Conservation (phyloP, 140 eudicot species). For the Stevia rebaudiana region DNA sequence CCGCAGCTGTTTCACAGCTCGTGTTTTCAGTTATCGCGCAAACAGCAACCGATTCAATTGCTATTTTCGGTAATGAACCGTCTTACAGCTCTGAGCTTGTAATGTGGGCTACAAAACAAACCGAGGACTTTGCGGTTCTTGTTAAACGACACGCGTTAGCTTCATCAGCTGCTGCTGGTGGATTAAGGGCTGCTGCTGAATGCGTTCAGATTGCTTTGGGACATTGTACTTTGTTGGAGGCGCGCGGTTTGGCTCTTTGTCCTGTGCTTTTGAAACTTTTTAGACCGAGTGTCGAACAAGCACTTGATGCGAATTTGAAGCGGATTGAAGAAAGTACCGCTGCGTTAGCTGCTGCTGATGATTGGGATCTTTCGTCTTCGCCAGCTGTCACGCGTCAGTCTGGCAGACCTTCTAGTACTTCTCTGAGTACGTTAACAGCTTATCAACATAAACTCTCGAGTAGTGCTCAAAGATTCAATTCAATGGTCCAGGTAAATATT, state of each 20-base stretch:
- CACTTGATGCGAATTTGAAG: constrained; percentile 90
- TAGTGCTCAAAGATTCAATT: constrained; percentile 93
- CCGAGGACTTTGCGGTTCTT: constrained; percentile 72
- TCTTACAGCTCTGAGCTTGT: constrained; percentile 90
- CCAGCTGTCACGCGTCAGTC: constrained; percentile 56
- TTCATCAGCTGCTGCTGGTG: constrained; percentile 99
- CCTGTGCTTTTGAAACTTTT: constrained; percentile 86
- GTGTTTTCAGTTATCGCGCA: constrained; percentile 92
- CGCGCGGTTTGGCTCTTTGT: constrained; percentile 88
- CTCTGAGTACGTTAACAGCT: constrained; percentile 37
- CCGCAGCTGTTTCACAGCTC: constrained; percentile 93
- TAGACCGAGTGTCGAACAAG: constrained; percentile 98
- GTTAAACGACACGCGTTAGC: constrained; percentile 98
- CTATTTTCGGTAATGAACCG: constrained; percentile 77
- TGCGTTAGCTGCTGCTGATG: constrained; percentile 98
- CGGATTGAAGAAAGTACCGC: constrained; percentile 96
- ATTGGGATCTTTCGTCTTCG: constrained; percentile 83
- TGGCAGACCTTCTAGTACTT: constrained; percentile 57
- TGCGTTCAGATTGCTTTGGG: constrained; percentile 98
- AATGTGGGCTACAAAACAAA: constrained; percentile 95
- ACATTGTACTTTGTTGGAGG: constrained; percentile 89
- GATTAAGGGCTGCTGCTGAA: constrained; percentile 97
- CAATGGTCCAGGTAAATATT: constrained; percentile 80
- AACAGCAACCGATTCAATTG: constrained; percentile 76
- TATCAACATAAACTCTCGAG: constrained; percentile 80